Evolutionary conservation across 345 rosid species (phyloP).

Genomic region (Pugionium dolabratum): DNA sequence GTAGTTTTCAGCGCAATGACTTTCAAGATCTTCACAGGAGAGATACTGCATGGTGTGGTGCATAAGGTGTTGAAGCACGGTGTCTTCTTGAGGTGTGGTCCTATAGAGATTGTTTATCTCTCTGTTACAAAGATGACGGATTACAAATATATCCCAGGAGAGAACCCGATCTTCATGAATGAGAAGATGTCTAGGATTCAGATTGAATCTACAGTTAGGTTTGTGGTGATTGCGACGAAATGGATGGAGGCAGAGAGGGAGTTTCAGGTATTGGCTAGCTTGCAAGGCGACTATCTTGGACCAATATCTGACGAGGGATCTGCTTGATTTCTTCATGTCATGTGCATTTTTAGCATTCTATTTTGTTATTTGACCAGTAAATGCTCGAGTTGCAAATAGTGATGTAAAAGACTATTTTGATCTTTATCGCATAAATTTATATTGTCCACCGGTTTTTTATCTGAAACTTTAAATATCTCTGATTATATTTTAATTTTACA

Average conservation of each 20-base stretch:
- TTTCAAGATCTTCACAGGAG: conserved; percentile 82
- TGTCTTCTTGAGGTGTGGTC: conserved; percentile 77
- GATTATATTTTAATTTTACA: too few species aligned
- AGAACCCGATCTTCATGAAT: conserved; percentile 65
- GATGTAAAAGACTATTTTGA: too few species aligned
- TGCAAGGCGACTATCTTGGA: conserved; percentile 80
- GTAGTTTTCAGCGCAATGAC: conserved; percentile 71
- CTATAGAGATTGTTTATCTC: conserved; percentile 58
- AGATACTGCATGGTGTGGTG: conserved; percentile 66
- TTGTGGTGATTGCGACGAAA: conserved; percentile 68
- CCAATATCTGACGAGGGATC: conserved; percentile 47
- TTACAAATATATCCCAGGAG: conserved; percentile 63
- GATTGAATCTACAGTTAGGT: conserved; percentile 54
- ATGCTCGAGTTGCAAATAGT: too few species aligned
- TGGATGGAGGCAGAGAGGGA: conserved; percentile 88
- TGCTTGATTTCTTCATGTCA: conserved; percentile 7
- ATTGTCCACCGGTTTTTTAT: too few species aligned
- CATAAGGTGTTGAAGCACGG: conserved; percentile 86
- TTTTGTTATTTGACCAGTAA: too few species aligned
- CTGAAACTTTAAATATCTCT: too few species aligned
- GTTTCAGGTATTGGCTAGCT: conserved; percentile 76
- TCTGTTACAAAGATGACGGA: conserved; percentile 63
- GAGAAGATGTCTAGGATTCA: conserved; percentile 63
- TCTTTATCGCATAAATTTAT: too few species aligned
- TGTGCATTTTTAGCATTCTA: neutral